Percentiles rank a stretch among this genome's conserved stretches.
Evolutionary conservation across 2,329 filamentous ascomycete species (phyloP).

Genomic region (Spiromastix sp.): DNA sequence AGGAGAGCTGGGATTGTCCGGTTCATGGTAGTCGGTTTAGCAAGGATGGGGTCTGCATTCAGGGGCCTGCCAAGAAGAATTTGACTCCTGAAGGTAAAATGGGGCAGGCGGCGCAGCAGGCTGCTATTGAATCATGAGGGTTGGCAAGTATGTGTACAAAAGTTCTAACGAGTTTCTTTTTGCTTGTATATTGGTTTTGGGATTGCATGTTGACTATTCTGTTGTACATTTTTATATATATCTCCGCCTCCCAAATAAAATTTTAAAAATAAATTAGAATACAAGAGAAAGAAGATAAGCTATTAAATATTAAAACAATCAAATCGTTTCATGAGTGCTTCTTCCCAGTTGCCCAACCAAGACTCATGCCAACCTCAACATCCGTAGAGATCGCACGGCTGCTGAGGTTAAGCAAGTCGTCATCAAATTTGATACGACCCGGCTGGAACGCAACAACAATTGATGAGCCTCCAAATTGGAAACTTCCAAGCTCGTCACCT

Average conservation of each 20-base stretch:
- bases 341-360: too few relatives aligned
- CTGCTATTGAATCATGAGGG: background rate
- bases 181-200: too few relatives aligned
- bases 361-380: conserved; percentile 32
- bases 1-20: conserved; percentile 48
- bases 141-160: background rate
- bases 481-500: conserved; percentile 32
- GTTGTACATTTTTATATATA: too few relatives aligned
- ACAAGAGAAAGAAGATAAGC: too few relatives aligned
- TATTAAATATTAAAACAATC: too few relatives aligned
- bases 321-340: too few relatives aligned
- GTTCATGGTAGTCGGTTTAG: conserved; percentile 35
- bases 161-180: too few relatives aligned
- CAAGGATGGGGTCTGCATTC: conserved; percentile 31
- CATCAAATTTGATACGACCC: conserved; percentile 28
- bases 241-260: too few relatives aligned
- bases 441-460: conserved; percentile 33
- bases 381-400: conserved; percentile 24
- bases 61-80: conserved; percentile 30
- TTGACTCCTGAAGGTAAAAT: conserved; percentile 16
- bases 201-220: too few relatives aligned
- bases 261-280: too few relatives aligned
- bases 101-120: background rate
- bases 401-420: conserved; percentile 25
- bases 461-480: conserved; percentile 32